Evolutionary conservation across 1,284 basidiomycete species (phyloP).

Genomic region (Moniliella sp.): DNA sequence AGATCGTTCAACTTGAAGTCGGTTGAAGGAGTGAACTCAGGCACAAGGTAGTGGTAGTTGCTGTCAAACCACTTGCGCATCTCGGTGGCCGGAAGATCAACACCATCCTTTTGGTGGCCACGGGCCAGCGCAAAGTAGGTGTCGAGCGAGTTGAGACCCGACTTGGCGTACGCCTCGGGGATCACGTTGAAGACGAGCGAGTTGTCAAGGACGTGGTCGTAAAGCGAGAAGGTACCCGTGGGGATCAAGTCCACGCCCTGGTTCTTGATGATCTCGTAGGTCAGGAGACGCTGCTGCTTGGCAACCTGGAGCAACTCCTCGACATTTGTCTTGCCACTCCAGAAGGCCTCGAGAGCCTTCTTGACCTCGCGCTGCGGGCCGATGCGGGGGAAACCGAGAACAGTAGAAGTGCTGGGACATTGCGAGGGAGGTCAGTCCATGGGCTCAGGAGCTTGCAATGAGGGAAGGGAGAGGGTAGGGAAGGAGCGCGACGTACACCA

Average conservation of each 20-base stretch:
- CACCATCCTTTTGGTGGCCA: constrained; percentile 71
- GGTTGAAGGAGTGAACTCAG: constrained; percentile 73
- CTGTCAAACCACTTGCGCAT: constrained; percentile 99
- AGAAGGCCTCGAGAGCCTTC: constrained; percentile 63
- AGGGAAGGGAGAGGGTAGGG: not conserved
- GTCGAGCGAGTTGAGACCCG: constrained; percentile 70
- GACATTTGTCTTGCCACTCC: constrained; percentile 73
- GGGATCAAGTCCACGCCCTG: constrained; percentile 78
- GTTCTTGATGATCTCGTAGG: constrained; percentile 70
- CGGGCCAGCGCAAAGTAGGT: constrained; percentile 83
- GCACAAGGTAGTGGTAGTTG: constrained; percentile 98
- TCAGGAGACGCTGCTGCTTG: constrained; percentile 67
- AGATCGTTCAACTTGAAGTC: constrained; percentile 95
- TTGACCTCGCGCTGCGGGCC: constrained; percentile 90
- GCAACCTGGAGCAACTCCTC: constrained; percentile 74
- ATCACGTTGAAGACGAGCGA: constrained; percentile 90
- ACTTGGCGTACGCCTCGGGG: constrained; percentile 75
- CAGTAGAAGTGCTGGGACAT: constrained; percentile 3
- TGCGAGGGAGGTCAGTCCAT: not conserved
- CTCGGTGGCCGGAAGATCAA: constrained; percentile 91
- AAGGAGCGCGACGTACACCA: not conserved
- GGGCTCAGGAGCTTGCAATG: not conserved
- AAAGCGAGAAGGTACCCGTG: constrained; percentile 90
- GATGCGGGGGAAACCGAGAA: constrained; percentile 87
- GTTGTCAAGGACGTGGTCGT: constrained; percentile 96